These are phyloP conservation scores for Tuber indicum DNA, from an alignment of 495 filamentous ascomycete species.

Conservation along the genomic window DNA sequence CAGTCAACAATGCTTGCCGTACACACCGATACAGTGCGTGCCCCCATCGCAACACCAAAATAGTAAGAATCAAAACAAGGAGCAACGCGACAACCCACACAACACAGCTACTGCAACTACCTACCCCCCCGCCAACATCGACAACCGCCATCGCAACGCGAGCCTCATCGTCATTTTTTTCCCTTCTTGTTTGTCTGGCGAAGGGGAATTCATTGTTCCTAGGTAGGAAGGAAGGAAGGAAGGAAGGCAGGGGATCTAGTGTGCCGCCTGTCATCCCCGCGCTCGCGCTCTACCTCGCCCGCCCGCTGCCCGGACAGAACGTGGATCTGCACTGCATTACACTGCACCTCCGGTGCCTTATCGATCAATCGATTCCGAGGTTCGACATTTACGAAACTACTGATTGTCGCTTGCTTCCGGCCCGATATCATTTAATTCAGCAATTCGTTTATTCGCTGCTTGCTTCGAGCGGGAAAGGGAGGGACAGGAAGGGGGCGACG, in stretches of 20 bases:
- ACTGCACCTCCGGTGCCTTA: not conserved
- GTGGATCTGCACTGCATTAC: not conserved
- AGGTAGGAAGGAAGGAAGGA: not conserved
- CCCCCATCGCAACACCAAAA: not conserved
- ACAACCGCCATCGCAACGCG: not conserved
- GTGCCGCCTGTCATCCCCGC: not conserved
- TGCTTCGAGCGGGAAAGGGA: not conserved
- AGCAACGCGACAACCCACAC: conserved; percentile 5
- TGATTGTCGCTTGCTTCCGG: not conserved
- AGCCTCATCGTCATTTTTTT: conserved; percentile 1
- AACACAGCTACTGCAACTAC: not conserved
- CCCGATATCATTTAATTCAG: not conserved
- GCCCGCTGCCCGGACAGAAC: not conserved
- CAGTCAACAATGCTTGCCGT: too few species aligned
- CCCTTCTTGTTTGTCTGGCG: not conserved
- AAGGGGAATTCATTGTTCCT: not conserved
- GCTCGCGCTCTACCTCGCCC: not conserved
- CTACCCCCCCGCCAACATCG: not conserved
- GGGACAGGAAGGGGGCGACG: not conserved
- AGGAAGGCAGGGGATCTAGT: not conserved
- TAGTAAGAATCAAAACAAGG: not conserved
- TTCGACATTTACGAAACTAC: not conserved
- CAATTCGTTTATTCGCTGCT: not conserved
- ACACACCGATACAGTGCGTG: not conserved
- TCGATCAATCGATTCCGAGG: not conserved